Evolutionary conservation across 176 grass and related monocot genomes (phyloP).

Genomic region (Lolium perenne): DNA sequence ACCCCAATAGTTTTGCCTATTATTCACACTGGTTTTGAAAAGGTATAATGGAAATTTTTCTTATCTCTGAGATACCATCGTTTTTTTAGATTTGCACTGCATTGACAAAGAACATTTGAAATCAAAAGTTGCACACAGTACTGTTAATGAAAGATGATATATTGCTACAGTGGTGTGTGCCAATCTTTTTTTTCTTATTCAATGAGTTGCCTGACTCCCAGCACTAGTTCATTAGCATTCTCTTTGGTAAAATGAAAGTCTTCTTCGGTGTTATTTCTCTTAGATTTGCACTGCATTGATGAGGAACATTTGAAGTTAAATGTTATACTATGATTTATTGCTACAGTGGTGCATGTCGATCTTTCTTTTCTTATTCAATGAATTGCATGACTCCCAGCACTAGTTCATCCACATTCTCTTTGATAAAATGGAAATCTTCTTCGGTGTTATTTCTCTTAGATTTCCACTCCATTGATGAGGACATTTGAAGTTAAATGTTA

Average conservation of each 20-base stretch:
- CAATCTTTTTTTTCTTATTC: not conserved
- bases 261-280: no score
- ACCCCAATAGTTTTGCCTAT: slow-evolving; percentile 89
- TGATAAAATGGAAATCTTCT: no score
- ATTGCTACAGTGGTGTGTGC: not conserved
- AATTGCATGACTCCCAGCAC: not conserved
- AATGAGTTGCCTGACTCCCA: no score
- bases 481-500: not conserved
- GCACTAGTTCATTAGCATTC: no score
- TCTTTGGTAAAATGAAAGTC: no score
- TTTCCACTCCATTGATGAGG: no score
- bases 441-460: no score
- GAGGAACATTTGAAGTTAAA: not conserved
- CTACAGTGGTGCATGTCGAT: not conserved
- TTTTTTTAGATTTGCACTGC: not conserved
- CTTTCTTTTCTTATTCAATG: not conserved
- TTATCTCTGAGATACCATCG: not conserved
- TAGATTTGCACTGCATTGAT: no score
- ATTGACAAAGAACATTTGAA: no score
- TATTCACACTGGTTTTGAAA: slow-evolving; percentile 90
- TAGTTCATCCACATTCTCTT: not conserved
- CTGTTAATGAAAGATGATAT: not conserved
- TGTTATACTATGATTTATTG: not conserved
- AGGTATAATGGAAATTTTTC: slow-evolving; percentile 59
- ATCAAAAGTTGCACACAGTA: not conserved